Percentiles rank a stretch among this genome's conserved stretches.
Evolutionary conservation across 2,329 filamentous ascomycete species (phyloP).

Genomic region (Diaporthe ampelina): DNA sequence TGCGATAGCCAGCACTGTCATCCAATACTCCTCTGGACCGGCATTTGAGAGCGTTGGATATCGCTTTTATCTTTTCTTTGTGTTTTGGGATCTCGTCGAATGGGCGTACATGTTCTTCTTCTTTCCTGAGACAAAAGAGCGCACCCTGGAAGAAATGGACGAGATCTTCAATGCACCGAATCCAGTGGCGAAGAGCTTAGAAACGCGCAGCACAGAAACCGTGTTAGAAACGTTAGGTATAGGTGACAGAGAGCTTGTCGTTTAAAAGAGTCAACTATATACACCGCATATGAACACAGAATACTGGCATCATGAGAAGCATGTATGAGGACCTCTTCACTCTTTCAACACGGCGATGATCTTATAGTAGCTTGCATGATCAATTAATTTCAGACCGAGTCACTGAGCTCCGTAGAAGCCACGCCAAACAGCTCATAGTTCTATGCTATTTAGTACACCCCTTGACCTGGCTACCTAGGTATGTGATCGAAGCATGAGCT

Average conservation of each 20-base stretch:
- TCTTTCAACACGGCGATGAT: too few species aligned
- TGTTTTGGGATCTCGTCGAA: conserved; percentile 61
- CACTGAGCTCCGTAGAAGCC: too few species aligned
- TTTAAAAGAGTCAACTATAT: neutral
- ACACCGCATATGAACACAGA: too few species aligned
- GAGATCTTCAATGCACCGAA: conserved; percentile 62
- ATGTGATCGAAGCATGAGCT: too few species aligned
- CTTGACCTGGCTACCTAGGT: too few species aligned
- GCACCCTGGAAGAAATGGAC: conserved; percentile 67
- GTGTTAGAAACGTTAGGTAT: conserved; percentile 53
- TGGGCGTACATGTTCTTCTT: conserved; percentile 62
- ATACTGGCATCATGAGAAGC: too few species aligned
- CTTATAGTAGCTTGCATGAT: too few species aligned
- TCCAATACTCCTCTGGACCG: conserved; percentile 60
- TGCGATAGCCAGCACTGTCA: conserved; percentile 54
- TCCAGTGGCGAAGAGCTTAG: conserved; percentile 60
- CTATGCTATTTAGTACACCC: too few species aligned
- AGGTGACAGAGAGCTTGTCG: neutral
- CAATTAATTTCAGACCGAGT: too few species aligned
- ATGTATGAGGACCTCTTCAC: too few species aligned
- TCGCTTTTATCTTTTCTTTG: conserved; percentile 60
- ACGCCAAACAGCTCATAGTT: too few species aligned
- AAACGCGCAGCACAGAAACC: conserved; percentile 57
- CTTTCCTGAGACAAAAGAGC: conserved; percentile 63
- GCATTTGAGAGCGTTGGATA: conserved; percentile 59